Evolutionary conservation across 208 protist genomes (phyloP), one percentile per base, ranked within the genome.

Genomic region (Leishmania lainsoni): DNA sequence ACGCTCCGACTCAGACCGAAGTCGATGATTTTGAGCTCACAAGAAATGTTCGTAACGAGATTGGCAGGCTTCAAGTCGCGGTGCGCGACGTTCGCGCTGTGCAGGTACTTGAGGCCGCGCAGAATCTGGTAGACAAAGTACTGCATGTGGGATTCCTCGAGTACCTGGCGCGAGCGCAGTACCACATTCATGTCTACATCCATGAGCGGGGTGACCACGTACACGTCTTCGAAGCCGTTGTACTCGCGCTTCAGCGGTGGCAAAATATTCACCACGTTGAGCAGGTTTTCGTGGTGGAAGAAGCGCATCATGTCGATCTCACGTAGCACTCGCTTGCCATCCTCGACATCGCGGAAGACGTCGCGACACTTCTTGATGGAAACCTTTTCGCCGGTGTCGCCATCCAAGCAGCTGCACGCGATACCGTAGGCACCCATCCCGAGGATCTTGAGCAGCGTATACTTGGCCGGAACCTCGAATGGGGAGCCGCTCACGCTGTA

Each of bases 181-280:
- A 97, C 91, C 16, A 95, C 94, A 83, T 99, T 99, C 84, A 99
- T 87, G 80, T 99, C 99, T 45, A 99, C 93, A 69, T 99, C 98
- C 79, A 99, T 94, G 78, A 98, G 98, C 76, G 99, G 98, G 52
- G 99, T 99, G 48, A 99, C 98, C 45, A 99, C 91, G 71, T 98
- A 99, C 26, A 99, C 92, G 79, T 97, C 93, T 76, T 98, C 98
- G 81, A 98, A 98, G 49, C 98, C 90, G 32, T 87, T 94, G 89
- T 98, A 98, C 76, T 85, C 86, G 52, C 80, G 78, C 83, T 94
- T 91, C 79, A 97, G 80, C 71, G 93, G 93, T 0, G 93, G 93
- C 45, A 99, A 91, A 59, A 99, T 98, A 83, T 98, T 95, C 72
- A 97, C 90, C 22, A 99, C 88, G 77, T 93, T 94, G 45, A 99